These are phyloP conservation scores for Rheum nobile DNA, from an alignment of 148 eudicot species.

Conservation along the genomic window DNA sequence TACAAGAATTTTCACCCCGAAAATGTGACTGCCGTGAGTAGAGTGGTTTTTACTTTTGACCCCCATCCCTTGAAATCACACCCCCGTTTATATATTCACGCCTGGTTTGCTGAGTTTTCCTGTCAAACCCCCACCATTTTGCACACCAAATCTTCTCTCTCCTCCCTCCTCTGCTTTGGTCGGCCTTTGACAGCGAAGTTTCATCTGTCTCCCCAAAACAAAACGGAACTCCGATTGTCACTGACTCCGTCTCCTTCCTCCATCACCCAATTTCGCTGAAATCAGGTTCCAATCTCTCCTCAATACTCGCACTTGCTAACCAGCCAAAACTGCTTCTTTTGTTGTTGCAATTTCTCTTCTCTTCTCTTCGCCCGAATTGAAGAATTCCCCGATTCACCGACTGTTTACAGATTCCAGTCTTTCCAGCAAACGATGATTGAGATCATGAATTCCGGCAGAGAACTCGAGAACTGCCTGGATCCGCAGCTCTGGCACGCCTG, in stretches of 20 bases:
- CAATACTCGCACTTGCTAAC: background rate
- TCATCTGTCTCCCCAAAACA: background rate
- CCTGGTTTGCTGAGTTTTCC: background rate
- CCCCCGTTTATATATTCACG: background rate
- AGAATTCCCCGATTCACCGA: background rate
- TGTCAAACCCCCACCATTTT: background rate
- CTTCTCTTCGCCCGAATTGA: too few relatives aligned
- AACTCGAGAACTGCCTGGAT: conserved; percentile 23
- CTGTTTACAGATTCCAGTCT: background rate
- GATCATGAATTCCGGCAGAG: background rate
- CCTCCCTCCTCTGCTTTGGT: background rate
- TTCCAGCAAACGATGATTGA: background rate
- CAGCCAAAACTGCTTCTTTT: too few relatives aligned
- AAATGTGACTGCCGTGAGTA: background rate
- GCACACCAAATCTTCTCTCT: background rate
- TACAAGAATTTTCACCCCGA: background rate
- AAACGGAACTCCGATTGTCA: background rate
- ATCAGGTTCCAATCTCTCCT: background rate
- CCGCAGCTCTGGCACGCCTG: conserved; percentile 65
- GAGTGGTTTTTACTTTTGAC: background rate
- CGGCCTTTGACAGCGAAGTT: background rate
- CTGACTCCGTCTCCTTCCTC: background rate
- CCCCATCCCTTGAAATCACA: background rate
- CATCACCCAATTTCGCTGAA: background rate
- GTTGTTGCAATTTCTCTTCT: too few relatives aligned